Evolutionary conservation across 202 grass and related monocot species (phyloP), one percentile per base, ranked within the genome.

Genomic region (Schoenoplectus triqueter): DNA sequence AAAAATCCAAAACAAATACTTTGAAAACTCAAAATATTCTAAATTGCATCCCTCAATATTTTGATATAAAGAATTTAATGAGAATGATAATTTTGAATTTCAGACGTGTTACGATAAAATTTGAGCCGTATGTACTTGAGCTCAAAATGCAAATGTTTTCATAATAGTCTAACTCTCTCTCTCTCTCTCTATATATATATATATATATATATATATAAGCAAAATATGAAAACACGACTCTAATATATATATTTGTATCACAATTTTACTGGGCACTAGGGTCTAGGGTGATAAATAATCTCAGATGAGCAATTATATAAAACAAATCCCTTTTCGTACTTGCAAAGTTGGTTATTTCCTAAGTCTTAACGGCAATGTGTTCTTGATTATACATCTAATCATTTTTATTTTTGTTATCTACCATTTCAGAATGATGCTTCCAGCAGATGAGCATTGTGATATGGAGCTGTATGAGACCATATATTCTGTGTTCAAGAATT

Each of bases 391-490:
- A 21, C 21, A 9, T 78, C 22, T 59, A 62, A 15, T 52, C 10
- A 7, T 22, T 39, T 54, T 2, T 39, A 3, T 14, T 41, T 14
- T 57, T n/a, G 48, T 19, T 50, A 31, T 54, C 2, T 69, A 39
- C 64, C 64, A 52, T 40, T 50, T 48, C 20, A 14, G 63, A 55
- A 40, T 55, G 49, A 41, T 54, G 81, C 65, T 83, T 83, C 39
- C 22, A 68, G 22, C 48, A 69, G 31, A 69, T 69, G 48, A 78
- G 60, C 42, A 31, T 65, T 81, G 79, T 82, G 17, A 67, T 66
- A 67, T 82, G 80, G 80, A 52, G 80, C 8, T 49, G 60, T 39
- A 50, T 82, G 62, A 82, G 59, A 67, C 40, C 44, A 49, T 55
- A 55, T 55, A 40, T 83, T 70, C 11, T 83, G 20, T 83, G 41